These are phyloP conservation scores for Leptographium wingfieldii DNA, from an alignment of 2,329 filamentous ascomycete genomes.

Conservation along the genomic window DNA sequence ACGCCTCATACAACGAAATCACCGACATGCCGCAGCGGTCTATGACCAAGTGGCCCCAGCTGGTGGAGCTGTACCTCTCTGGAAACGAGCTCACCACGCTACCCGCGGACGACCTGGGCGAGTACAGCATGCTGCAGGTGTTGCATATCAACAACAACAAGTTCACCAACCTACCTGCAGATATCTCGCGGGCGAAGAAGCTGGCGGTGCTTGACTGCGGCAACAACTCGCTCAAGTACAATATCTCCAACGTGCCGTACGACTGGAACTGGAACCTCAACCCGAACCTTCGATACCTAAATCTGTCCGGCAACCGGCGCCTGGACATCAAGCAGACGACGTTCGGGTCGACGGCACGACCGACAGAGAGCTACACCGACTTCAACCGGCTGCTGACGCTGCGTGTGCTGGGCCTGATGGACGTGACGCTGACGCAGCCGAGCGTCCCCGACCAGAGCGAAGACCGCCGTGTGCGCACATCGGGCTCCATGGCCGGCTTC, in stretches of 20 bases:
- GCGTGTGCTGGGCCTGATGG: conserved; percentile 86
- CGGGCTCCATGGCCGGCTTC: conserved; percentile 81
- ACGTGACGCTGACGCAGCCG: conserved; percentile 87
- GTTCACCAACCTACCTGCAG: conserved; percentile 90
- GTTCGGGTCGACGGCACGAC: conserved; percentile 33
- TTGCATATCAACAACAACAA: conserved; percentile 96
- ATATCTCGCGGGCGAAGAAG: conserved; percentile 87
- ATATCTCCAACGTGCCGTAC: conserved; percentile 97
- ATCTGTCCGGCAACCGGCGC: conserved; percentile 91
- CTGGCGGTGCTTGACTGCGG: conserved; percentile 87
- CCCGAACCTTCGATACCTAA: conserved; percentile 85
- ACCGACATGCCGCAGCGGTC: conserved; percentile 84
- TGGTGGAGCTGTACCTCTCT: conserved; percentile 86
- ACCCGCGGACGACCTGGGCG: conserved; percentile 87
- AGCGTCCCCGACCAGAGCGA: conserved; percentile 92
- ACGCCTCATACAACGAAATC: conserved; percentile 88
- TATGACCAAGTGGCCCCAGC: conserved; percentile 77
- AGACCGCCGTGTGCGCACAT: conserved; percentile 90
- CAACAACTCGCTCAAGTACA: conserved; percentile 93
- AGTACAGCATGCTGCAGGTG: conserved; percentile 74
- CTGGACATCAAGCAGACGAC: conserved; percentile 72
- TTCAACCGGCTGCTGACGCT: conserved; percentile 78
- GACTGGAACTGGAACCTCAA: conserved; percentile 99
- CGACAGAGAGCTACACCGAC: conserved; percentile 60
- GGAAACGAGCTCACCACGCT: conserved; percentile 88